Evolutionary conservation across 1,284 basidiomycete species (phyloP), one percentile per base, ranked within the genome.

Genomic region (Sporisorium reilianum): DNA sequence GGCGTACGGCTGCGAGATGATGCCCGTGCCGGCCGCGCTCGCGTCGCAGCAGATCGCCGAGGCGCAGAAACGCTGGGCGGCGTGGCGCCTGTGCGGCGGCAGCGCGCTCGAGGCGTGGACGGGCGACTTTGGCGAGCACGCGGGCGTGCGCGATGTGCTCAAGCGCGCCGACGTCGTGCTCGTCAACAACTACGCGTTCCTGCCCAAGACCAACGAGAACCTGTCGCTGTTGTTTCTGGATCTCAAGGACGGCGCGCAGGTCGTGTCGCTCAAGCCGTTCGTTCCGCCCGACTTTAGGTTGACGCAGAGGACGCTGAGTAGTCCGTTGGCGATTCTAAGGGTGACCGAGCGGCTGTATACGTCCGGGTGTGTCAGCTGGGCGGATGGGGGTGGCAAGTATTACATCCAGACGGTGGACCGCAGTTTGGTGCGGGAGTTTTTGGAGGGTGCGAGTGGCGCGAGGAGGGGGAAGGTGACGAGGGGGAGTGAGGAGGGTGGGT

Each of bases 201-300:
- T 87, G 1, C 86, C 88, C 0, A 73, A 82, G 3, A 86, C 88
- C 12, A 89, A 89, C 79, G 86, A 87, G 34, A 85, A 86, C 25
- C 85, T 89, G 16, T 87, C 87, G 5, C 80, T 88, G 30, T 82
- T 88, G 46, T 89, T 89, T 79, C 84, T 89, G 28, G 88, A 89
- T 53, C 81, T 89, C 34, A 87, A 87, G 69, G 87, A 88, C 28
- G 86, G 87, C 10, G 86, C 87, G 1, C 85, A 83, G 52, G 86
- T 89, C 42, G 86, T 89, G 60, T 87, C 86, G 20, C 80, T 89
- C 23, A 88, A 88, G 61, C 87, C 88, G 5, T 89, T 89, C 71
- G 86, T 88, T 22, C 85, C 86, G 3, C 85, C 86, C 23, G 86
- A 87, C 36, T 88, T 88, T 70, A 83, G 87, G 48, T 81, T 88